A percentile compares a stretch with the other conserved stretches of the same genome.
Evolutionary conservation across 2,329 filamentous ascomycete species (phyloP).

Genomic region (Septoria linicola): DNA sequence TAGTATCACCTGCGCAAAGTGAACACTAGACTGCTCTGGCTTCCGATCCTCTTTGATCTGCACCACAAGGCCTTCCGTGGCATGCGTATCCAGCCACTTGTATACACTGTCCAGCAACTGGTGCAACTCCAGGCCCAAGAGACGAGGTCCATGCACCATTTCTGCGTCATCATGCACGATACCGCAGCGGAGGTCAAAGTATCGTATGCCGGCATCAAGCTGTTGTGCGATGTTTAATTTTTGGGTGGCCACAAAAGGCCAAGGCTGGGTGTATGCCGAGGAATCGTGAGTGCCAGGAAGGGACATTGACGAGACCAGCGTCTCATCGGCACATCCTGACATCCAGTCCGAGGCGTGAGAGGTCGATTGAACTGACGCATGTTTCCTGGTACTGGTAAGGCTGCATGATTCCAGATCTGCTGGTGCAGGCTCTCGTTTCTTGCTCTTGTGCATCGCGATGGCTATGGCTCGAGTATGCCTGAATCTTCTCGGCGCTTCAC

Average conservation of each 20-base stretch:
- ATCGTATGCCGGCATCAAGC: slow-evolving; percentile 38
- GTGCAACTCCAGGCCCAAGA: slow-evolving; percentile 34
- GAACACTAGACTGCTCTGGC: slow-evolving; percentile 33
- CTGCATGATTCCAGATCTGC: too few relatives aligned
- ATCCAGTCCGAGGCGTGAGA: slow-evolving; percentile 24
- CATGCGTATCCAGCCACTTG: slow-evolving; percentile 33
- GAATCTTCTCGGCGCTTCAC: too few relatives aligned
- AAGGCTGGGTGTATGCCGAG: slow-evolving; percentile 37
- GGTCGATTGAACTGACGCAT: too few relatives aligned
- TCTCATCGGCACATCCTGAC: slow-evolving; percentile 26
- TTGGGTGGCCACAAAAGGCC: slow-evolving; percentile 39
- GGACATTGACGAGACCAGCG: slow-evolving; percentile 33
- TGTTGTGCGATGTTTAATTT: slow-evolving; percentile 33
- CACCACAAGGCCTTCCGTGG: slow-evolving; percentile 36
- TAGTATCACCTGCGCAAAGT: slow-evolving; percentile 43
- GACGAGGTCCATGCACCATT: slow-evolving; percentile 39
- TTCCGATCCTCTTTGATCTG: slow-evolving; percentile 40
- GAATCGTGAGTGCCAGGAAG: slow-evolving; percentile 42
- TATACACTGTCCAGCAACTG: slow-evolving; percentile 35
- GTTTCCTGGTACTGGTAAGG: too few relatives aligned
- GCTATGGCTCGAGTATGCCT: too few relatives aligned
- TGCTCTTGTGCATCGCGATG: too few relatives aligned
- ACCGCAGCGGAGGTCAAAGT: slow-evolving; percentile 41
- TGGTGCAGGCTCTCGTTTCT: too few relatives aligned
- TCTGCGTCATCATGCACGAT: slow-evolving; percentile 34